Base-by-base conservation (phyloP, 75 land plant genomes). In the Selaginella tamariscina region DNA sequence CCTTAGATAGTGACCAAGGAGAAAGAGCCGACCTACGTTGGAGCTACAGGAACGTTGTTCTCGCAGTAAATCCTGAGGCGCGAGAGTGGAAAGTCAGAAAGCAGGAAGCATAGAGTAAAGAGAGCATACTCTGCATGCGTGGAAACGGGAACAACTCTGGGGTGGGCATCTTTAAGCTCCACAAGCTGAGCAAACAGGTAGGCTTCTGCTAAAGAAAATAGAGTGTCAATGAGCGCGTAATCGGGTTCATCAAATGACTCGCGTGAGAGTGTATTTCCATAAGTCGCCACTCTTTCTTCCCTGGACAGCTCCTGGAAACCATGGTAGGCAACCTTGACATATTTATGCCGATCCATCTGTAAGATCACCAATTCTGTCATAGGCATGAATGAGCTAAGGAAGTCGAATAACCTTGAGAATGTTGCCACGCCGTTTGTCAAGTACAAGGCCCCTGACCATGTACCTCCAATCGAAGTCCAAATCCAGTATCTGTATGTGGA, bases 401-500 rank as follows among this genome's bases (percentile, higher is more conserved):
- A 15, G 11, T 39, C 5, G 15, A 39, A 5, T 15, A 39, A 95
- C 99, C 99, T 95, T 95, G 67, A 95, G 80, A 31, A 91, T 87
- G 75, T 88, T 87, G 62, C 99, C 99, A 66, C 92, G 79, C 72
- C 81, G 83, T 64, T 95, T 95, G 66, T 95, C 99, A 44, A 95
- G 82, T 67, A 95, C 96, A 33, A 95, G 77, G n/a, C 99, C 99
- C 32, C 99, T 90, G 30, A 95, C 96, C 99, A 95, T 95, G 79
- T 87, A 95, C 26, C 68, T 84, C 89, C 92, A 95, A 67, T 95
- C 97, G 73, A 95, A 91, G 31, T 80, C 77, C 99, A 96, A 95
- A 29, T 91, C 59, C 68, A 90, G 56, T 69, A 95, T 69, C 99
- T 95, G 80, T 80, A 82, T 24, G 66, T n/a, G 27, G 24, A 13